phyloP scores from a whole-genome alignment of 331 rosid genomes.

The Malus hybrid region DNA sequence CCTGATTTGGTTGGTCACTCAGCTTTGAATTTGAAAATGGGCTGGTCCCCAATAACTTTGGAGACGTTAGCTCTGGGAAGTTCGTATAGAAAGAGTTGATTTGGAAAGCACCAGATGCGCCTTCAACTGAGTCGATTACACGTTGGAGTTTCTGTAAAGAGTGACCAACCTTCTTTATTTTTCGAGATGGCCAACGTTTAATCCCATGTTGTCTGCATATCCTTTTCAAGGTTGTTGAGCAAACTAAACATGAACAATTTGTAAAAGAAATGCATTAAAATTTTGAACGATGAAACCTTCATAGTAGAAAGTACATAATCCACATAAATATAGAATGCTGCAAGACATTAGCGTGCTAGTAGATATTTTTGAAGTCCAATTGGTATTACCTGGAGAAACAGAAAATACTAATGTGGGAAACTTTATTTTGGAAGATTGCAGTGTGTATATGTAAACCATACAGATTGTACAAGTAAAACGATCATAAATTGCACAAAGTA shows the following conservation, averaged over 20 bases:
- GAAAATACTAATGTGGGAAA: neutral
- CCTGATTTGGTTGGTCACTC: constrained; percentile 32
- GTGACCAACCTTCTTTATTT: constrained; percentile 96
- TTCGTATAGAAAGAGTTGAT: constrained; percentile 73
- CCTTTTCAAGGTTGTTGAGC: constrained; percentile 92
- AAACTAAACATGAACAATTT: constrained; percentile 39
- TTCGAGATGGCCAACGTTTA: constrained; percentile 96
- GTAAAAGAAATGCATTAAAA: constrained; percentile 4
- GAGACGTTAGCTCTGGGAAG: constrained; percentile 71
- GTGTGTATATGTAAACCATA: neutral
- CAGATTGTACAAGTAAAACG: neutral
- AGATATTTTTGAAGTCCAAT: neutral
- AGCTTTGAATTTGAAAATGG: constrained; percentile 48
- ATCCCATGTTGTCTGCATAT: constrained; percentile 95
- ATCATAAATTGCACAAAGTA: neutral
- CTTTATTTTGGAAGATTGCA: neutral
- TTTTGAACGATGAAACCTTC: neutral
- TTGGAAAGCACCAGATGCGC: constrained; percentile 78
- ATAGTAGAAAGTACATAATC: neutral
- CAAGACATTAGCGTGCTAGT: neutral
- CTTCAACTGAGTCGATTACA: constrained; percentile 86
- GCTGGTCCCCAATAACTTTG: constrained; percentile 44
- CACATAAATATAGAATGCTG: neutral
- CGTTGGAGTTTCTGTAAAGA: constrained; percentile 87
- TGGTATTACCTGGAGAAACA: neutral